Evolutionary conservation across 2,329 filamentous ascomycete genomes (phyloP).

Genomic region (Claviceps purpurea): DNA sequence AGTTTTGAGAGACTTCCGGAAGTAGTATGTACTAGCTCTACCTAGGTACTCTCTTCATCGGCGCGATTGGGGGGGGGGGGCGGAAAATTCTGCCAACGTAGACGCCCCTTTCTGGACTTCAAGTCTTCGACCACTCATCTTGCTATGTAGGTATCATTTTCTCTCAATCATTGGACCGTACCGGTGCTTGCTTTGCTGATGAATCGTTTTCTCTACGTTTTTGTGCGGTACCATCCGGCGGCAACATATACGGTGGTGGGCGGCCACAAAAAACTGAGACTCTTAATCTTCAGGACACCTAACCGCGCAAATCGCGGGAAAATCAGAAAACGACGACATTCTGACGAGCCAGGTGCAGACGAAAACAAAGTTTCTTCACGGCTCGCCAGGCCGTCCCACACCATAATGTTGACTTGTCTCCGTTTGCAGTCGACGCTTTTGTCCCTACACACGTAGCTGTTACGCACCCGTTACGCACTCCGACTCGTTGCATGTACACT

Average conservation of each 20-base stretch:
- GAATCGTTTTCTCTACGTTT: not conserved
- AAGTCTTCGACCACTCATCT: not conserved
- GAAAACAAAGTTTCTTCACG: slow-evolving; percentile 6
- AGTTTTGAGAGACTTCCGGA: not conserved
- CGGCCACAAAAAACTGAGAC: no score
- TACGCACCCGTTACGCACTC: no score
- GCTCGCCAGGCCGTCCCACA: not conserved
- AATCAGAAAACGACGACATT: not conserved
- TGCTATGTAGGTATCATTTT: not conserved
- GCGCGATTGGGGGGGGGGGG: not conserved
- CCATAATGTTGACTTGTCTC: not conserved
- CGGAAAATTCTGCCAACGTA: not conserved
- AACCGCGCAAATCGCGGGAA: not conserved
- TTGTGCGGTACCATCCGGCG: not conserved
- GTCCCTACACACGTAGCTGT: not conserved
- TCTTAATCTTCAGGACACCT: not conserved
- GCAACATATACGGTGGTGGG: not conserved
- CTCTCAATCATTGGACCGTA: not conserved
- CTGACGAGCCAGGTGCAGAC: not conserved
- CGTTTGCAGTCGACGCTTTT: not conserved
- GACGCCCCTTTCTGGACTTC: not conserved
- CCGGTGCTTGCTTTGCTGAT: not conserved
- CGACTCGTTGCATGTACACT: no score
- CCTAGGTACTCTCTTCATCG: not conserved
- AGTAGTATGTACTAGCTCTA: not conserved